Percentiles rank a stretch among this genome's conserved stretches.
These are phyloP conservation scores for Phytophthora sp. DNA, from an alignment of 352 stramenopile genomes.

Conservation along the genomic window DNA sequence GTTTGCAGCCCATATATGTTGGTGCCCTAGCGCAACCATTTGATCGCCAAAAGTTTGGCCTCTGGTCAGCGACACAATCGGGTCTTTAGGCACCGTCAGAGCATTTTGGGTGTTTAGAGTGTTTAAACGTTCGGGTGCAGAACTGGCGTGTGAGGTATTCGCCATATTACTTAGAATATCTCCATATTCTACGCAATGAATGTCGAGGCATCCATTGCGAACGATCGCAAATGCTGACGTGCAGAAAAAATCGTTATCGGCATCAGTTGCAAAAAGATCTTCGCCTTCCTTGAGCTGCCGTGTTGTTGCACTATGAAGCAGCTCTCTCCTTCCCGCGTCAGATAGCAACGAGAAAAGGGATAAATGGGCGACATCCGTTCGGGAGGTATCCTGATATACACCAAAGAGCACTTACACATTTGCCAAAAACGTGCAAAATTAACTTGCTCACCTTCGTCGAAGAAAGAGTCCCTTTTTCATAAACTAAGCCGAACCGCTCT, in stretches of 20 bases:
- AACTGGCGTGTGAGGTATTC: not conserved
- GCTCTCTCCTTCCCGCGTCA: constrained; percentile 26
- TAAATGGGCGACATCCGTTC: constrained; percentile 45
- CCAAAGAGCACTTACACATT: not conserved
- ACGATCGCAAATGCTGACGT: constrained; percentile 40
- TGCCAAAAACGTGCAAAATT: not conserved
- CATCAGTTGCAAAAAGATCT: constrained; percentile 16
- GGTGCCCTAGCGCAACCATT: constrained; percentile 49
- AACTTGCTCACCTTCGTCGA: constrained; percentile 10
- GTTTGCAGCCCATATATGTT: constrained; percentile 29
- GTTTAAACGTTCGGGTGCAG: not conserved
- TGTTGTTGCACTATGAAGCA: constrained; percentile 36
- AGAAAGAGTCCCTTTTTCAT: constrained; percentile 28
- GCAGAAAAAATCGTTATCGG: constrained; percentile 3
- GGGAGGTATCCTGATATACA: constrained; percentile 32
- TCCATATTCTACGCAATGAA: constrained; percentile 44
- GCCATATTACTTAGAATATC: not conserved
- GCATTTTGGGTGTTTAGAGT: not conserved
- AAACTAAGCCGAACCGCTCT: constrained; percentile 35
- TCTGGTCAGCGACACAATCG: constrained; percentile 35
- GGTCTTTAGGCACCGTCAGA: constrained; percentile 2
- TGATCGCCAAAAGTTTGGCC: constrained; percentile 66
- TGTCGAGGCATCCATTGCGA: constrained; percentile 47
- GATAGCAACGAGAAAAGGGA: constrained; percentile 50
- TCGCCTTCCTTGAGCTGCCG: constrained; percentile 23